Base-by-base conservation (phyloP, 345 rosid species). In the Kernera saxatilis region DNA sequence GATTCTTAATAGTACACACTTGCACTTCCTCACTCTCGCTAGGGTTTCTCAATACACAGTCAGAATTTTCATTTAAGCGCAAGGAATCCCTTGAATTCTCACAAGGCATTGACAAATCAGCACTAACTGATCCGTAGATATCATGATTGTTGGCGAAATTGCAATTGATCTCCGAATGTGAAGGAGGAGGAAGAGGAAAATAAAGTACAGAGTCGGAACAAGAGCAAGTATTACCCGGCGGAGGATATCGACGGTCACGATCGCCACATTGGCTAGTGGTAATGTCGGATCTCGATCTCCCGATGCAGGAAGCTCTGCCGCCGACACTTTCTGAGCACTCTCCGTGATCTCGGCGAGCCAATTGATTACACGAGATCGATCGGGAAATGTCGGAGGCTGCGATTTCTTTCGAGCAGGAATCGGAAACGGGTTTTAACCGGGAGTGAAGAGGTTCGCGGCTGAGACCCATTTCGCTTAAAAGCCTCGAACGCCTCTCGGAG, bases 1-100 rank as follows among this genome's bases (percentile, higher is more conserved):
- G 96, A 80, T 94, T 85, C 83, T 80, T 88, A 25, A 94, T 86
- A 3, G 87, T 79, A 76, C 98, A 88, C 39, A 63, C 85, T 61
- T 57, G 58, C 53, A 73, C 82, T 58, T 75, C 68, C 29, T 66
- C 84, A 55, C 67, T 67, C 50, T 55, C 78, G 6, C 48, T 64
- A 22, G 9, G 26, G 54, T 73, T 70, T 21, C 78, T 67, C 53
- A 79, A 75, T 27, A 68, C 82, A 57, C 77, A 69, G 11, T 49
- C 67, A 73, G 77, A 66, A 17, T 4, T n/a, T 36, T 33, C 67
- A 33, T 39, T 32, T 57, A 59, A 66, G 3, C 41, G 44, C 66
- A 62, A 70, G 2, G 41, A 6, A 29, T 67, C 73, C 4, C 41
- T 18, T 8, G 35, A 48, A 43, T 43, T 60, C 78, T 68, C 81